Evolutionary conservation across 768 basidiomycete species (phyloP).

Genomic region (Russula dissimulans): DNA sequence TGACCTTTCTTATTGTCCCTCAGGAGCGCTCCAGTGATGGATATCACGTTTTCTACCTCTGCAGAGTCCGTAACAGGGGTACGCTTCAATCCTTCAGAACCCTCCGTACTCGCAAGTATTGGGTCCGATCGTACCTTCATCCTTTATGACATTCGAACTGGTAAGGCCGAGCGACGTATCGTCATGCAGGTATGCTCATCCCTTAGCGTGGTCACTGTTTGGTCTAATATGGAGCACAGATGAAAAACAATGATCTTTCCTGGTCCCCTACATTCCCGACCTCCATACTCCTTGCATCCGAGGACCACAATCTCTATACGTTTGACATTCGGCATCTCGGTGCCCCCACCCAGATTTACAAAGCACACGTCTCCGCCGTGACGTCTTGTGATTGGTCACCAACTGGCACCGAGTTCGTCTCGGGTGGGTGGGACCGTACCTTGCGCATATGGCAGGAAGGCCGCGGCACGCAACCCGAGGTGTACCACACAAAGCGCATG

Average conservation of each 20-base stretch:
- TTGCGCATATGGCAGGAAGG: constrained; percentile 89
- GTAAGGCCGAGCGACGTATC: constrained; percentile 86
- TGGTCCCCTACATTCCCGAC: constrained; percentile 98
- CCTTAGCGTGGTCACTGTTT: background rate
- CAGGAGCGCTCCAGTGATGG: constrained; percentile 78
- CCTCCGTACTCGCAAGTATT: constrained; percentile 88
- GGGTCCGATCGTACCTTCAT: constrained; percentile 95
- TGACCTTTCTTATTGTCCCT: background rate
- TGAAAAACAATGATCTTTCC: constrained; percentile 81
- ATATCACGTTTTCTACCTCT: constrained; percentile 78
- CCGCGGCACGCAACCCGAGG: constrained; percentile 70
- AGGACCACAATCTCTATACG: constrained; percentile 97
- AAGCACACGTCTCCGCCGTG: constrained; percentile 92
- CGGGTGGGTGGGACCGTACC: constrained; percentile 94
- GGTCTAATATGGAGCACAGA: constrained; percentile 32
- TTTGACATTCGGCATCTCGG: constrained; percentile 87
- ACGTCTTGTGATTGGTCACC: constrained; percentile 98
- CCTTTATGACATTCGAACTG: constrained; percentile 92
- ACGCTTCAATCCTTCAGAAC: constrained; percentile 89
- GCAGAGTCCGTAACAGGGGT: constrained; percentile 84
- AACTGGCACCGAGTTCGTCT: constrained; percentile 91
- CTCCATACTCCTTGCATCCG: constrained; percentile 84
- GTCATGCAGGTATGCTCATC: constrained; percentile 67
- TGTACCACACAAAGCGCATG: constrained; percentile 99
- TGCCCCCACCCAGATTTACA: constrained; percentile 86